Percentiles rank a stretch among this genome's conserved stretches.
Evolutionary conservation across 352 stramenopile species (phyloP).

Genomic region (Phytophthora fragariae): DNA sequence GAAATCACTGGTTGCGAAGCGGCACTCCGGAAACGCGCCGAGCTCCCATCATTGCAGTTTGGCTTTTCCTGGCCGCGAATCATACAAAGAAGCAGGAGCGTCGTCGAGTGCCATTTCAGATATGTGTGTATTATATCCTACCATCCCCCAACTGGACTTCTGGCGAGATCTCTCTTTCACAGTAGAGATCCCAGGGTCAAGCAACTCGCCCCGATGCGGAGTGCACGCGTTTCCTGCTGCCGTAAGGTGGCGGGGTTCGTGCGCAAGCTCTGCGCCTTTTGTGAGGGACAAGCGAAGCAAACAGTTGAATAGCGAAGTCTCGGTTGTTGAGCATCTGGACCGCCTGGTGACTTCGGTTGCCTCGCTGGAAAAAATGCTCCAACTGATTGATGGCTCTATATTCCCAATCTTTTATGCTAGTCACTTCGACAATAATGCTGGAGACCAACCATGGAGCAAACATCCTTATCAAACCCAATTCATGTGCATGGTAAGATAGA

Average conservation of each 20-base stretch:
- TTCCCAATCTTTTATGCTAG: slow-evolving; percentile 93
- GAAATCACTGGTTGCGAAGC: slow-evolving; percentile 35
- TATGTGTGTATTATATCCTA: slow-evolving; percentile 3
- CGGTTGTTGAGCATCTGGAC: slow-evolving; percentile 85
- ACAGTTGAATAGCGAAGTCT: slow-evolving; percentile 92
- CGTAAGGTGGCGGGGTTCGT: slow-evolving; percentile 18
- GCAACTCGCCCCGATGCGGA: slow-evolving; percentile 78
- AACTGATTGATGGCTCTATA: slow-evolving; percentile 92
- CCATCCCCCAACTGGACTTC: slow-evolving; percentile 74
- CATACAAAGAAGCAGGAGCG: background rate
- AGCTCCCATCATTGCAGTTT: slow-evolving; percentile 16
- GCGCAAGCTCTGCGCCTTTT: slow-evolving; percentile 38
- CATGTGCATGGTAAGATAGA: background rate
- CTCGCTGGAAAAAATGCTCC: slow-evolving; percentile 83
- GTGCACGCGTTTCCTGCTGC: slow-evolving; percentile 28
- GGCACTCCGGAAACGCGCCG: background rate
- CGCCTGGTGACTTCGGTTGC: slow-evolving; percentile 46
- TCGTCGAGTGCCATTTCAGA: slow-evolving; percentile 1
- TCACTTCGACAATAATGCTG: slow-evolving; percentile 88
- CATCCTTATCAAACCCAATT: slow-evolving; percentile 37
- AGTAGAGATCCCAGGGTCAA: slow-evolving; percentile 87
- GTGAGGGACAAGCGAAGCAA: slow-evolving; percentile 92
- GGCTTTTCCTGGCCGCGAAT: slow-evolving; percentile 11
- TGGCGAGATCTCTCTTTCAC: slow-evolving; percentile 86
- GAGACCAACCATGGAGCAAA: slow-evolving; percentile 93